Evolutionary conservation across 208 protist genomes (phyloP).

Genomic region (Trypanosoma melophagium): DNA sequence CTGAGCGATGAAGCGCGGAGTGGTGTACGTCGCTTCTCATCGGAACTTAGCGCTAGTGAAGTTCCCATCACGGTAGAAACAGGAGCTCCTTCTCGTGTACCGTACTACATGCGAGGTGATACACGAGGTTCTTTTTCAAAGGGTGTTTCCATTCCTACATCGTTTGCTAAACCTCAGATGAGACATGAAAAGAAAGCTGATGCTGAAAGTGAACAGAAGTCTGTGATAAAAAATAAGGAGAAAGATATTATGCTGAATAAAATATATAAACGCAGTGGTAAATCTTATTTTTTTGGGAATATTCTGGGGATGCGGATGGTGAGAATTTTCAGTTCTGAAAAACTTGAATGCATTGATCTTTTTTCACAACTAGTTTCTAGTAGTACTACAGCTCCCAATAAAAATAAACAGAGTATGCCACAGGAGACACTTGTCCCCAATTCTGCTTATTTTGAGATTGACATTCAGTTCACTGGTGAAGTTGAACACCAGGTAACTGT

Average conservation of each 20-base stretch:
- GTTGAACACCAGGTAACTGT: conserved; percentile 2
- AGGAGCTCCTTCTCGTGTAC: conserved; percentile 26
- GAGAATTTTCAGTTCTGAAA: conserved; percentile 9
- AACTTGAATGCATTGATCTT: conserved; percentile 8
- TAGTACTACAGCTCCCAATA: neutral
- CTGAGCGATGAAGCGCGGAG: conserved; percentile 21
- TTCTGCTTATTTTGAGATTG: conserved; percentile 22
- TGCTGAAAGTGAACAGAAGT: neutral
- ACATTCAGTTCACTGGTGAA: conserved; percentile 23
- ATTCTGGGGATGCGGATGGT: conserved; percentile 20
- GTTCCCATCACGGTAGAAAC: neutral
- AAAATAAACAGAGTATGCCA: neutral
- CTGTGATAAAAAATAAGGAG: neutral
- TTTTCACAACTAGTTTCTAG: neutral
- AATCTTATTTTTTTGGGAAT: conserved; percentile 27
- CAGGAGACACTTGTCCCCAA: neutral
- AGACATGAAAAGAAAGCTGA: neutral
- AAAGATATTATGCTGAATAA: neutral
- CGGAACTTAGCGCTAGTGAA: conserved; percentile 9
- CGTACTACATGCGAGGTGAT: conserved; percentile 54
- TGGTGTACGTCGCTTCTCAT: conserved; percentile 13
- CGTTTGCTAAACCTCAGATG: neutral
- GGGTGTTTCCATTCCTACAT: conserved; percentile 27
- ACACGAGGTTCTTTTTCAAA: conserved; percentile 6
- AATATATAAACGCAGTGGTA: neutral